These are phyloP conservation scores for Apophysomyces trapeziformis DNA, from an alignment of 371 early-diverging fungal species.

Conservation along the genomic window DNA sequence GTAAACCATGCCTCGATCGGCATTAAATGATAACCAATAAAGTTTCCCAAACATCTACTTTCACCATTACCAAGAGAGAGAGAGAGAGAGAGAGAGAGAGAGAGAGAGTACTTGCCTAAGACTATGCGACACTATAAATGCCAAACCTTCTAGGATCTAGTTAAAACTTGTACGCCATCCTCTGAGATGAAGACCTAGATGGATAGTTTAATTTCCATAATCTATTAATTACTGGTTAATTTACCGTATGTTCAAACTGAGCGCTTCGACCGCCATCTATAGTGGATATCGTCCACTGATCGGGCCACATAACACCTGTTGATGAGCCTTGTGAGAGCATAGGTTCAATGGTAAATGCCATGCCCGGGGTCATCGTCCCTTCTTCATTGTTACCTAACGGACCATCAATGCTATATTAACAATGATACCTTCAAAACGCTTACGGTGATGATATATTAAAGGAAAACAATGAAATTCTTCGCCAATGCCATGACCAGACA, in stretches of 20 bases:
- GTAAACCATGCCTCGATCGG: too few relatives aligned
- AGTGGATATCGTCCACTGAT: conserved; percentile 87
- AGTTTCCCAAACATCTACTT: too few relatives aligned
- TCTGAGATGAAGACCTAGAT: conserved; percentile 14
- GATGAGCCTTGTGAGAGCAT: conserved; percentile 83
- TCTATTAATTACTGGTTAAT: conserved; percentile 30
- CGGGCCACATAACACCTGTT: conserved; percentile 79
- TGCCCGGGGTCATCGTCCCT: conserved; percentile 73
- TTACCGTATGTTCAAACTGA: conserved; percentile 87
- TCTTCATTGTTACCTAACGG: conserved; percentile 57
- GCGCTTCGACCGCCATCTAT: conserved; percentile 86
- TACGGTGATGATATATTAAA: conserved; percentile 66
- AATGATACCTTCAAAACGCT: neutral
- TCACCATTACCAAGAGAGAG: too few relatives aligned
- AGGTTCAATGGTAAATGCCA: conserved; percentile 88
- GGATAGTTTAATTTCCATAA: conserved; percentile 27
- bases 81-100: too few relatives aligned
- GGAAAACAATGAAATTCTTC: conserved; percentile 68
- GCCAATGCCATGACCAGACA: conserved; percentile 93
- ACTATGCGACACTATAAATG: neutral
- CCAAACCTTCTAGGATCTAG: neutral
- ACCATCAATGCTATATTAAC: neutral
- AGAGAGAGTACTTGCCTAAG: too few relatives aligned
- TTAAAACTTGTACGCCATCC: conserved; percentile 17
- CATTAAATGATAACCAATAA: too few relatives aligned